Percentiles rank a stretch among this genome's conserved stretches.
Evolutionary conservation across 1,284 basidiomycete genomes (phyloP).

Genomic region (Cutaneotrichosporon mucoides): DNA sequence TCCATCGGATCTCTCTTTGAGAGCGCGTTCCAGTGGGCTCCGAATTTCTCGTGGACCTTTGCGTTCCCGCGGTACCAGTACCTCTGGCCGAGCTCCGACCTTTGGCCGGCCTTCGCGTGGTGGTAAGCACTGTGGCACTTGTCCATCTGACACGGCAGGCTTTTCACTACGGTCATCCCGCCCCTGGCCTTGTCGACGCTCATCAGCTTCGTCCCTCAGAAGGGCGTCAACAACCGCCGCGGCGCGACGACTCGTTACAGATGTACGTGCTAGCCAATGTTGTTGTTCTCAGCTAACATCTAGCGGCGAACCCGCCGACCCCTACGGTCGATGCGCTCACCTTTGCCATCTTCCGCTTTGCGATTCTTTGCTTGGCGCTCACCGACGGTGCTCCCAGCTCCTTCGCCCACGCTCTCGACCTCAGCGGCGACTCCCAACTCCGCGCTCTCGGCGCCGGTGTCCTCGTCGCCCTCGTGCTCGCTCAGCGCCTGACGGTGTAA

Average conservation of each 20-base stretch:
- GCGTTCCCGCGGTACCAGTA: conserved; percentile 31
- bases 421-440: conserved; percentile 40
- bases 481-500: conserved; percentile 27
- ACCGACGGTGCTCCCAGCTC: conserved; percentile 40
- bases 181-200: conserved; percentile 39
- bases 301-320: conserved; percentile 24
- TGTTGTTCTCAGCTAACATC: not conserved
- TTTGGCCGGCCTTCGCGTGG: conserved; percentile 41
- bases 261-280: conserved; percentile 18
- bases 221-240: conserved; percentile 21
- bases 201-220: conserved; percentile 41
- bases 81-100: conserved; percentile 20
- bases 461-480: conserved; percentile 36
- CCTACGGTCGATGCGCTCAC: conserved; percentile 42
- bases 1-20: conserved; percentile 33
- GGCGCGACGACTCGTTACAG: conserved; percentile 29
- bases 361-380: conserved; percentile 41
- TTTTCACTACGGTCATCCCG: conserved; percentile 40
- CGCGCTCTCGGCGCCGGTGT: conserved; percentile 43
- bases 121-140: conserved; percentile 30
- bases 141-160: conserved; percentile 23
- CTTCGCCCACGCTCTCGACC: conserved; percentile 39
- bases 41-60: conserved; percentile 29
- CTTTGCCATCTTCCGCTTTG: conserved; percentile 43
- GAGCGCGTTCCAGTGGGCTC: conserved; percentile 41